Percentiles rank a stretch among this genome's conserved stretches.
phyloP scores from a whole-genome alignment of 345 rosid genomes.

The Gossypium arboreum region DNA sequence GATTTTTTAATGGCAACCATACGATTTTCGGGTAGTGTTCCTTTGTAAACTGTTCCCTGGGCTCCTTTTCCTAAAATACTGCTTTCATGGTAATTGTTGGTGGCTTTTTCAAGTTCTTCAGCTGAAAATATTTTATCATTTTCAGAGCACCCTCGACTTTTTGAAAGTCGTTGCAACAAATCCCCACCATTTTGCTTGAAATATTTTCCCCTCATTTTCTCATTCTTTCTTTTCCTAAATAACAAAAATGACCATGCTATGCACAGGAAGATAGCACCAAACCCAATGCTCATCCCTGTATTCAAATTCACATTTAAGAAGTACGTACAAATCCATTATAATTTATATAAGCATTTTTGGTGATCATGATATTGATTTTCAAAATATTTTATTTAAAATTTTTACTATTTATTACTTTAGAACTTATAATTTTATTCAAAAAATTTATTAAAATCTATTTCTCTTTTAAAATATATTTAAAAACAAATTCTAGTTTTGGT shows the following conservation, averaged over 20 bases:
- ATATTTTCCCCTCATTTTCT: constrained; percentile 16
- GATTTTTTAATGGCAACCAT: constrained; percentile 46
- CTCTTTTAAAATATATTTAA: too few species aligned
- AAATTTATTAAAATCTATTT: too few species aligned
- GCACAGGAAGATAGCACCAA: background rate
- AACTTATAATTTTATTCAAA: too few species aligned
- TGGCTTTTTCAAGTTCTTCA: constrained; percentile 37
- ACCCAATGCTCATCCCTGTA: background rate
- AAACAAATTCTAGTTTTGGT: too few species aligned
- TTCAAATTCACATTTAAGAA: background rate
- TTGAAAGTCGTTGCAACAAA: constrained; percentile 26
- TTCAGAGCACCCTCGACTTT: constrained; percentile 10
- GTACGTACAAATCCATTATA: too few species aligned
- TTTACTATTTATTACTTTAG: too few species aligned
- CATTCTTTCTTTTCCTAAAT: constrained; percentile 8
- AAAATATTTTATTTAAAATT: too few species aligned
- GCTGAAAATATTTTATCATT: constrained; percentile 27
- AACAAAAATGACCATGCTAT: background rate
- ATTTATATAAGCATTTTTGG: too few species aligned
- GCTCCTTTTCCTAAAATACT: constrained; percentile 42
- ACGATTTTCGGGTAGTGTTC: constrained; percentile 25
- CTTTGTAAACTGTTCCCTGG: constrained; percentile 44
- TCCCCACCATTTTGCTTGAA: constrained; percentile 33
- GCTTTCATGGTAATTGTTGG: constrained; percentile 30
- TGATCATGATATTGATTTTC: too few species aligned